Evolutionary conservation across 805 yeast genomes (phyloP).

Genomic region (Komagataella phaffii): DNA sequence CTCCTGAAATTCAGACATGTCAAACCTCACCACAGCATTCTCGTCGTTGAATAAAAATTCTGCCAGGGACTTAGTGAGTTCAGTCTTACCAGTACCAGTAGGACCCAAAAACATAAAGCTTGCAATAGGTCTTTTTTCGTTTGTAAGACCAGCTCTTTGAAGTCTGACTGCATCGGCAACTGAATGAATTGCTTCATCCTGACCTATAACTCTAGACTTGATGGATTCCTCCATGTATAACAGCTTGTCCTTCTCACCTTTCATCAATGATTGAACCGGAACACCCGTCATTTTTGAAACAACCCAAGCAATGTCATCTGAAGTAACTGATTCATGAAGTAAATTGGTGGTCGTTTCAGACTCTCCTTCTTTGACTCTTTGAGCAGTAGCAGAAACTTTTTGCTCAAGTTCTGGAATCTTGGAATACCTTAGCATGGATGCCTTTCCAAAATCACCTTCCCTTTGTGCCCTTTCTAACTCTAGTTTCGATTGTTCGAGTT

Average conservation of each 20-base stretch:
- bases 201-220: slow-evolving; percentile 78
- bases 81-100: slow-evolving; percentile 98
- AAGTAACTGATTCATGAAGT: slow-evolving; percentile 83
- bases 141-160: slow-evolving; percentile 93
- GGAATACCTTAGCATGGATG: slow-evolving; percentile 82
- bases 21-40: slow-evolving; percentile 77
- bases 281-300: slow-evolving; percentile 93
- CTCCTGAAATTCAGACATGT: slow-evolving; percentile 97
- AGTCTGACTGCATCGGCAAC: slow-evolving; percentile 90
- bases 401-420: slow-evolving; percentile 70
- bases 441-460: slow-evolving; percentile 74
- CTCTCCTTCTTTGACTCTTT: slow-evolving; percentile 11
- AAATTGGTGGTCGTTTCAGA: slow-evolving; percentile 19
- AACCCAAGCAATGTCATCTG: slow-evolving; percentile 89
- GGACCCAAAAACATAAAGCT: slow-evolving; percentile 96
- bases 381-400: slow-evolving; percentile 37
- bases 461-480: slow-evolving; percentile 77
- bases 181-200: slow-evolving; percentile 85
- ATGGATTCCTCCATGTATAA: slow-evolving; percentile 76
- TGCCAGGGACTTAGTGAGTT: slow-evolving; percentile 83
- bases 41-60: slow-evolving; percentile 87
- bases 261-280: slow-evolving; percentile 81
- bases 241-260: slow-evolving; percentile 88
- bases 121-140: slow-evolving; percentile 91
- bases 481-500: slow-evolving; percentile 70